These are phyloP conservation scores for Mikania micrantha DNA, from an alignment of 129 eudicot species.

Conservation along the genomic window DNA sequence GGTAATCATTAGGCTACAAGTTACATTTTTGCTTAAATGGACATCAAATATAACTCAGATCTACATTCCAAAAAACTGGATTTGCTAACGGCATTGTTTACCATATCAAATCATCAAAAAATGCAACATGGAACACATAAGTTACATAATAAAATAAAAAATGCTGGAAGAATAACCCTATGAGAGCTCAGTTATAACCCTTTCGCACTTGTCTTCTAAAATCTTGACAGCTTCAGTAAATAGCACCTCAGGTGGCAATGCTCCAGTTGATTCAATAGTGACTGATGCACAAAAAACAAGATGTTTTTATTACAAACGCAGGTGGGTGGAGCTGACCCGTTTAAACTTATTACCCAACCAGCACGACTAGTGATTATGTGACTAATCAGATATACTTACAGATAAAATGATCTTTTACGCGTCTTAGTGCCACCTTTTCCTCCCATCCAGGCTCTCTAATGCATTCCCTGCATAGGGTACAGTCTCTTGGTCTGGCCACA, in stretches of 20 bases:
- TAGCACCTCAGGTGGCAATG: constrained; percentile 73
- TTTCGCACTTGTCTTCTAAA: constrained; percentile 77
- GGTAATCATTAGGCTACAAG: too few species aligned
- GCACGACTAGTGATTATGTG: not conserved
- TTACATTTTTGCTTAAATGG: too few species aligned
- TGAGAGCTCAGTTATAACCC: constrained; percentile 82
- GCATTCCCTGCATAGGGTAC: constrained; percentile 91
- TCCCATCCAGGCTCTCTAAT: constrained; percentile 74
- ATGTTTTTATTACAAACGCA: not conserved
- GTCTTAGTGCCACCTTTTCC: constrained; percentile 57
- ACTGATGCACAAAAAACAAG: constrained; percentile 28
- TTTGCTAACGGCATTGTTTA: not conserved
- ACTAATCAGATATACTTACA: constrained; percentile 49
- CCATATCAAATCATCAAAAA: constrained; percentile 8
- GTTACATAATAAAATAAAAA: not conserved
- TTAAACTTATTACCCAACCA: not conserved
- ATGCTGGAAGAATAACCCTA: constrained; percentile 19
- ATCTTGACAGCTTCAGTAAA: constrained; percentile 92
- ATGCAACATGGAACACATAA: not conserved
- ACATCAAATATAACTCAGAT: not conserved
- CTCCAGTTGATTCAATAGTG: constrained; percentile 85
- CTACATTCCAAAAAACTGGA: not conserved
- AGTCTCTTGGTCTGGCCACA: constrained; percentile 65
- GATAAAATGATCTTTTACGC: constrained; percentile 82
- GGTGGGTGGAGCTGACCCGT: not conserved